These are phyloP conservation scores for Tricholoma flavovirens DNA, from an alignment of 768 basidiomycete genomes.

Conservation along the genomic window DNA sequence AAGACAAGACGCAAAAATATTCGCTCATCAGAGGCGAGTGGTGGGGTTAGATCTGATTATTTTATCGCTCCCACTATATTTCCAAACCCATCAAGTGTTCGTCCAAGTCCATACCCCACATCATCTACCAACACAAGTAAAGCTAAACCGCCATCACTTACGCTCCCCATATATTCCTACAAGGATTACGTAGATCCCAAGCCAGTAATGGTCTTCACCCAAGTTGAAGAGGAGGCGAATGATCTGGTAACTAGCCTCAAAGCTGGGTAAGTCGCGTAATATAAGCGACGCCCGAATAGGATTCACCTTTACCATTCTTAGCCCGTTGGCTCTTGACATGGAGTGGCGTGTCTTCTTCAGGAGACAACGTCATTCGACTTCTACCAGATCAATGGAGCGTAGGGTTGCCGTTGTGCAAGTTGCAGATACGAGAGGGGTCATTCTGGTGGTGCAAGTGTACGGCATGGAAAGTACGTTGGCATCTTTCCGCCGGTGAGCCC, in stretches of 20 bases:
- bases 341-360: slow-evolving; percentile 27
- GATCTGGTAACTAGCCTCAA: slow-evolving; percentile 23
- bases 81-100: neutral
- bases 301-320: neutral
- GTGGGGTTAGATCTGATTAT: no score
- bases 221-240: slow-evolving; percentile 24
- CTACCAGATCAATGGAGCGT: slow-evolving; percentile 10
- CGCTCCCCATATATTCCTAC: slow-evolving; percentile 24
- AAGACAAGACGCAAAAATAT: neutral
- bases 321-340: slow-evolving; percentile 28
- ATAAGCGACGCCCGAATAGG: neutral
- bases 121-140: neutral
- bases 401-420: slow-evolving; percentile 28
- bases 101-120: neutral
- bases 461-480: slow-evolving; percentile 23
- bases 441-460: slow-evolving; percentile 27
- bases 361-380: neutral
- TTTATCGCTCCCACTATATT: neutral
- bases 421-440: slow-evolving; percentile 23
- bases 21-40: neutral
- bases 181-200: slow-evolving; percentile 21
- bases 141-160: neutral
- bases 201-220: slow-evolving; percentile 22
- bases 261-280: slow-evolving; percentile 14
- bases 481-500: neutral